A percentile compares a stretch with the other conserved stretches of the same genome.
Evolutionary conservation across 2,329 filamentous ascomycete genomes (phyloP).

Genomic region (Cyphellophora europaea): DNA sequence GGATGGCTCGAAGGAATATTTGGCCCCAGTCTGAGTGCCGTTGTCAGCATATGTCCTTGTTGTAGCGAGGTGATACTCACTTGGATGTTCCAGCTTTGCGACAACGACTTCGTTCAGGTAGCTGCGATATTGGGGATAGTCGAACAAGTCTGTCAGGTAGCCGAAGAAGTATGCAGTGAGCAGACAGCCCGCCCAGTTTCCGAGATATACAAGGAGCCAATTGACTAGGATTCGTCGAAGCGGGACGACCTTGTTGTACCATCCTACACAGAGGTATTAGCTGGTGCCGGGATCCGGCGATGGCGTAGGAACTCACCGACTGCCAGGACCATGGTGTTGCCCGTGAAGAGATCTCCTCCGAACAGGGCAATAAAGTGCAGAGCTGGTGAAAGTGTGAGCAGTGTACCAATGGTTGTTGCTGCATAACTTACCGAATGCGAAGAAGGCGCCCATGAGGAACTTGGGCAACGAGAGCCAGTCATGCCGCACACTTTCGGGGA

Average conservation of each 20-base stretch:
- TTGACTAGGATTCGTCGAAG: conserved; percentile 1
- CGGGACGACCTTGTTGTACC: conserved; percentile 1
- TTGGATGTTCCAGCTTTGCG: conserved; percentile 1
- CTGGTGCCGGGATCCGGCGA: background rate
- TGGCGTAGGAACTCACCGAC: no score
- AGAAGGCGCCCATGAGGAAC: conserved; percentile 3
- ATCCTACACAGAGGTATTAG: background rate
- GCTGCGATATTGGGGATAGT: background rate
- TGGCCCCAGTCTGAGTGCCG: no score
- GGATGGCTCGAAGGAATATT: no score
- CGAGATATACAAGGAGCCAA: conserved; percentile 4
- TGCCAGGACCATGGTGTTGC: no score
- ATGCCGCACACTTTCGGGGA: background rate
- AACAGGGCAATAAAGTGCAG: no score
- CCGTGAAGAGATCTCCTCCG: no score
- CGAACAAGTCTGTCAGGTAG: conserved; percentile 3
- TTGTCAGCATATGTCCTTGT: no score
- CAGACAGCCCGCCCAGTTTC: conserved; percentile 3
- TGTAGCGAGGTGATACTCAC: no score
- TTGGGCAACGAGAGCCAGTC: conserved; percentile 2
- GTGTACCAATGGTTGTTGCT: no score
- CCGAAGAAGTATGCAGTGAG: conserved; percentile 4
- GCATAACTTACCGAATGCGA: no score
- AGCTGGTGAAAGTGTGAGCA: no score
- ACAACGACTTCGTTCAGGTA: conserved; percentile 2